Evolutionary conservation across 169 alveolate genomes (phyloP), one percentile per base, ranked within the genome.

Genomic region (Plasmodium inui): DNA sequence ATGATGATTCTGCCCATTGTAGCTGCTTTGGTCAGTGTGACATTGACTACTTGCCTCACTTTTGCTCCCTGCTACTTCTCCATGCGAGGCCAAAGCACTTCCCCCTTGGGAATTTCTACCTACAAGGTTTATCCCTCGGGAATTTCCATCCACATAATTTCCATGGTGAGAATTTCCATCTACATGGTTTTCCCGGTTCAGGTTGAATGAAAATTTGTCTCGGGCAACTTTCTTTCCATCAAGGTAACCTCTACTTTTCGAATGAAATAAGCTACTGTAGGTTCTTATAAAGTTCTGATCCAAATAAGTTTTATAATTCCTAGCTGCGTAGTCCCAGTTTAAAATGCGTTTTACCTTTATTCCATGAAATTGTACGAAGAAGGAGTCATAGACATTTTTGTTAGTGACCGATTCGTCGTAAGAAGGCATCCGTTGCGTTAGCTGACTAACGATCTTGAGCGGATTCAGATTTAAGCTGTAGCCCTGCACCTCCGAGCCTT

Each of bases 251-350:
- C 76, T 44, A 50, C 67, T 34, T 55, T 74, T 50, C 14, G 93
- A 9, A 7, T 74, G 32, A 86, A 86, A 86, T 19, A 86, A 50
- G 7, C 22, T 53, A 1, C 73, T 61, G 82, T 79, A 89, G 37
- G 90, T 83, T 80, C 83, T 89, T 34, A 81, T 89, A 81, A 89
- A 89, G 14, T 89, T 53, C 72, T 44, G 57, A 70, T 81, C 94
- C 22, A 89, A 28, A 22, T 89, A 89, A 3, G 90, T 81, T 22
- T 80, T 50, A 70, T 89, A 89, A 78, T 46, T 41, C 53, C 73
- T 78, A 28, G 94, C 94, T n/a, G 94, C 83, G 9, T 89, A 37
- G 9, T 55, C 78, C 94, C 94, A 89, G 30, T 89, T 89, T 14
- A 89, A 26, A 32, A 89, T 73, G 10, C 94, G 67, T 37, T 73